Evolutionary conservation across 805 yeast genomes (phyloP).

Genomic region (Myxozyma udenii): DNA sequence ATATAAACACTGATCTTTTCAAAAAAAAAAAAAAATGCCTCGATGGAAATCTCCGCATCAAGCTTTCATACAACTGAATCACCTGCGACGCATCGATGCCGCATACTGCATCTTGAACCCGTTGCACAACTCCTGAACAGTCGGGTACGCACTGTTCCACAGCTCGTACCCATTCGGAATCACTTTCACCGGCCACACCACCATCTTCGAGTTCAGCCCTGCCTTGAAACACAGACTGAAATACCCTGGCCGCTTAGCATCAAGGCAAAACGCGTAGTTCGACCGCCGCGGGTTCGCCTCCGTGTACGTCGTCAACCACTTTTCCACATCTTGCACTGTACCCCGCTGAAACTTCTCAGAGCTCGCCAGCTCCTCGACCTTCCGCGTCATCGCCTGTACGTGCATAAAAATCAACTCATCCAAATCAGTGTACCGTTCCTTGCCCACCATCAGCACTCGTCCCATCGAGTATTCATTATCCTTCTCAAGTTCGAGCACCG

Average conservation of each 20-base stretch:
- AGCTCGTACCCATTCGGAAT: constrained; percentile 75
- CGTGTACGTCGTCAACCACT: constrained; percentile 84
- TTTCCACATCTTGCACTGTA: constrained; percentile 70
- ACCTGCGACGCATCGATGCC: constrained; percentile 10
- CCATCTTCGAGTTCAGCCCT: constrained; percentile 46
- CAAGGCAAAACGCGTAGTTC: constrained; percentile 85
- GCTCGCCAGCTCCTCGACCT: constrained; percentile 77
- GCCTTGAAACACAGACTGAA: constrained; percentile 83
- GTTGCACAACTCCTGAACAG: constrained; percentile 81
- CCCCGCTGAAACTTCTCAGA: constrained; percentile 89
- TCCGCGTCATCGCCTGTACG: constrained; percentile 75
- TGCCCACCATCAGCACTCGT: constrained; percentile 60
- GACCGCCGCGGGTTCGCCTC: constrained; percentile 88
- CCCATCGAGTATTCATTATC: constrained; percentile 63
- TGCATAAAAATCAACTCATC: constrained; percentile 91
- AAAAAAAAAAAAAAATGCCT: too few relatives aligned
- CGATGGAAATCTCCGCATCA: too few relatives aligned
- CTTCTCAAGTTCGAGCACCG: constrained; percentile 71
- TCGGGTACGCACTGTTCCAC: constrained; percentile 80
- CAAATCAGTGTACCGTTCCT: constrained; percentile 71
- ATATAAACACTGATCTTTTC: too few relatives aligned
- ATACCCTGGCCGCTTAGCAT: constrained; percentile 92
- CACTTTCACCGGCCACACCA: constrained; percentile 88
- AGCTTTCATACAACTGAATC: not conserved
- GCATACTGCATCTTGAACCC: constrained; percentile 74